phyloP scores from a whole-genome alignment of 2,329 filamentous ascomycete genomes.

The Elsinoe necatrix region DNA sequence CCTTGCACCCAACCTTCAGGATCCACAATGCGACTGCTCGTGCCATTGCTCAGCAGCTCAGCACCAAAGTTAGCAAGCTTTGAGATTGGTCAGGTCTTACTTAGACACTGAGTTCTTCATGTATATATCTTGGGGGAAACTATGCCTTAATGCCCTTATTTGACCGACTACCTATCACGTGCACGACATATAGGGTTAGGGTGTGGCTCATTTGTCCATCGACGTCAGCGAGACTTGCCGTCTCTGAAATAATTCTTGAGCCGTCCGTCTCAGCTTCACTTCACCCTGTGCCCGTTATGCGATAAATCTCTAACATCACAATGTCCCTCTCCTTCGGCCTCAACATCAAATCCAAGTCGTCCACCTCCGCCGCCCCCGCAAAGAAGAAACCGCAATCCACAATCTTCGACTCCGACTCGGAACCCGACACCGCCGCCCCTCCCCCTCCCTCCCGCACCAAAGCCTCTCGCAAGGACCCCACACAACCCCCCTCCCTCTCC shows the following conservation, averaged over 20 bases:
- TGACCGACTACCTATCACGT: no score
- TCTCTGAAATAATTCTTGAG: no score
- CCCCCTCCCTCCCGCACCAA: conserved; percentile 26
- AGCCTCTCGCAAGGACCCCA: conserved; percentile 21
- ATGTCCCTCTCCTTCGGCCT: conserved; percentile 32
- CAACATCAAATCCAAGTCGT: conserved; percentile 27
- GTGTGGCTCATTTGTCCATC: no score
- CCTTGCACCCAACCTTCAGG: conserved; percentile 54
- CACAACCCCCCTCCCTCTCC: conserved; percentile 31
- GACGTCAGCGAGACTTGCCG: no score
- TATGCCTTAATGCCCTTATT: no score
- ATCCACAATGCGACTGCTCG: conserved; percentile 53
- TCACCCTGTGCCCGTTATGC: no score
- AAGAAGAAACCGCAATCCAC: conserved; percentile 27
- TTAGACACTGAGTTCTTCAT: background rate
- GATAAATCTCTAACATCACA: conserved; percentile 11
- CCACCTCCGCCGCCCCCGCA: conserved; percentile 19
- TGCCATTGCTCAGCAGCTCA: conserved; percentile 32
- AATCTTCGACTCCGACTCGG: conserved; percentile 51
- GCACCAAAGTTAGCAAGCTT: background rate
- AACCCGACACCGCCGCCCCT: conserved; percentile 40
- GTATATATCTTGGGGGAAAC: background rate
- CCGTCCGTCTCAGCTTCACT: no score
- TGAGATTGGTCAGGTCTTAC: background rate
- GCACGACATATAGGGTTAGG: no score